These are phyloP conservation scores for Phanerodontia chrysosporium DNA, from an alignment of 768 basidiomycete genomes.

Conservation along the genomic window DNA sequence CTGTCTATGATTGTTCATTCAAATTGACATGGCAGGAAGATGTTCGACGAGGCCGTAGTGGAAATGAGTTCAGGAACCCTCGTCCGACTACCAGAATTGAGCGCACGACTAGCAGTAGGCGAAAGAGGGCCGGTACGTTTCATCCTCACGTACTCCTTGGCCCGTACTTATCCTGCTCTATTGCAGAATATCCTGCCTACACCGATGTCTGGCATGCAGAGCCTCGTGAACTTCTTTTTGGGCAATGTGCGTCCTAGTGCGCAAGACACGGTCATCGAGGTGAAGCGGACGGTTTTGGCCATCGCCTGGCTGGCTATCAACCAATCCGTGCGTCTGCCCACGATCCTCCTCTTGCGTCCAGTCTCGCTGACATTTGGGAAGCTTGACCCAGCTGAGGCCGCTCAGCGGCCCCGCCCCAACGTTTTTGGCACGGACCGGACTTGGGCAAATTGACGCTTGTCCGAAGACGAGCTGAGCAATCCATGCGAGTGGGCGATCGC, in stretches of 20 bases:
- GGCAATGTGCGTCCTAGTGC: slow-evolving; percentile 39
- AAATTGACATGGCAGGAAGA: slow-evolving; percentile 36
- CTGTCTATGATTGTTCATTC: background rate
- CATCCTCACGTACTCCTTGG: background rate
- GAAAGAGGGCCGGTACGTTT: slow-evolving; percentile 65
- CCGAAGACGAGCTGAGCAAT: slow-evolving; percentile 52
- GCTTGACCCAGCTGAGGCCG: slow-evolving; percentile 58
- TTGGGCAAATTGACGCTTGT: slow-evolving; percentile 61
- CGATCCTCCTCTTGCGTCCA: background rate
- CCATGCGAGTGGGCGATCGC: slow-evolving; percentile 72
- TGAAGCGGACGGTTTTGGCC: slow-evolving; percentile 75
- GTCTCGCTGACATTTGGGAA: slow-evolving; percentile 24
- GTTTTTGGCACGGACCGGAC: slow-evolving; percentile 70
- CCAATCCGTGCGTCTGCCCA: slow-evolving; percentile 56
- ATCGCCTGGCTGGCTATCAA: slow-evolving; percentile 87
- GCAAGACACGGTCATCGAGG: slow-evolving; percentile 62
- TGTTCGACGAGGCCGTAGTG: slow-evolving; percentile 79
- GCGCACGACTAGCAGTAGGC: slow-evolving; percentile 70
- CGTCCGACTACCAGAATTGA: slow-evolving; percentile 73
- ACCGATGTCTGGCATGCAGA: slow-evolving; percentile 39
- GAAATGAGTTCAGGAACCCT: slow-evolving; percentile 61
- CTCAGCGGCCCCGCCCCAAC: slow-evolving; percentile 60
- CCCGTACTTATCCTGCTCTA: slow-evolving; percentile 1
- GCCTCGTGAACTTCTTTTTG: slow-evolving; percentile 42
- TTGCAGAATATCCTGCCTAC: slow-evolving; percentile 59